Evolutionary conservation across 2,329 filamentous ascomycete species (phyloP).

Genomic region (Calonectria pseudoturangicola): DNA sequence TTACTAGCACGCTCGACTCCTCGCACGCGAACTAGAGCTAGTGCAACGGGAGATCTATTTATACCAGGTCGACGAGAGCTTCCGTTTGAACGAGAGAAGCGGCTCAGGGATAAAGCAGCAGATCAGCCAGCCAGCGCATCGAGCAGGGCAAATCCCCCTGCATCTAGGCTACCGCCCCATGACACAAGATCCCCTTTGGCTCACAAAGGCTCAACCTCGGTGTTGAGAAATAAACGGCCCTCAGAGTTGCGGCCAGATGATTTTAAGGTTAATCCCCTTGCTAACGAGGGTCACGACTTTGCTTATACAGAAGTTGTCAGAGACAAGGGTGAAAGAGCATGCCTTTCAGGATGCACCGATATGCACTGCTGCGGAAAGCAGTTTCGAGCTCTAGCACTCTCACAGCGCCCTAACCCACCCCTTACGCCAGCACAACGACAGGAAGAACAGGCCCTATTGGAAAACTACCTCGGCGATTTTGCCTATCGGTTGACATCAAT

Average conservation of each 20-base stretch:
- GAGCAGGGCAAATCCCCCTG: slow-evolving; percentile 27
- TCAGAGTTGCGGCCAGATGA: slow-evolving; percentile 78
- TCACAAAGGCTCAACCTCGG: slow-evolving; percentile 53
- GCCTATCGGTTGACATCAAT: slow-evolving; percentile 76
- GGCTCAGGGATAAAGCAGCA: slow-evolving; percentile 39
- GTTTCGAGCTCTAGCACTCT: slow-evolving; percentile 79
- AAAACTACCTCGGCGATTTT: slow-evolving; percentile 74
- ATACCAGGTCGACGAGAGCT: slow-evolving; percentile 65
- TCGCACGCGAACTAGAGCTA: slow-evolving; percentile 46
- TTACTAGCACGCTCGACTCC: slow-evolving; percentile 53
- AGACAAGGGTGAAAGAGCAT: slow-evolving; percentile 79
- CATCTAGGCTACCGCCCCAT: slow-evolving; percentile 39
- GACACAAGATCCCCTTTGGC: slow-evolving; percentile 43
- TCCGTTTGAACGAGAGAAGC: slow-evolving; percentile 57
- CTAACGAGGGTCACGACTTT: slow-evolving; percentile 82
- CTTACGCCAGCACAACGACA: slow-evolving; percentile 59
- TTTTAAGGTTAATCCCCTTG: slow-evolving; percentile 87
- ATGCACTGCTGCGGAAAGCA: slow-evolving; percentile 84
- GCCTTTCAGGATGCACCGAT: slow-evolving; percentile 83
- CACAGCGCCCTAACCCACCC: slow-evolving; percentile 65
- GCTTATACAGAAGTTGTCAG: slow-evolving; percentile 86
- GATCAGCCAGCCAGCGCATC: slow-evolving; percentile 39
- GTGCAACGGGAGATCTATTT: slow-evolving; percentile 50
- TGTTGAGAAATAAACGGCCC: slow-evolving; percentile 75
- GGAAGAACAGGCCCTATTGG: slow-evolving; percentile 71